phyloP scores from a whole-genome alignment of 2,329 filamentous ascomycete genomes.

The Sporothrix protearum region DNA sequence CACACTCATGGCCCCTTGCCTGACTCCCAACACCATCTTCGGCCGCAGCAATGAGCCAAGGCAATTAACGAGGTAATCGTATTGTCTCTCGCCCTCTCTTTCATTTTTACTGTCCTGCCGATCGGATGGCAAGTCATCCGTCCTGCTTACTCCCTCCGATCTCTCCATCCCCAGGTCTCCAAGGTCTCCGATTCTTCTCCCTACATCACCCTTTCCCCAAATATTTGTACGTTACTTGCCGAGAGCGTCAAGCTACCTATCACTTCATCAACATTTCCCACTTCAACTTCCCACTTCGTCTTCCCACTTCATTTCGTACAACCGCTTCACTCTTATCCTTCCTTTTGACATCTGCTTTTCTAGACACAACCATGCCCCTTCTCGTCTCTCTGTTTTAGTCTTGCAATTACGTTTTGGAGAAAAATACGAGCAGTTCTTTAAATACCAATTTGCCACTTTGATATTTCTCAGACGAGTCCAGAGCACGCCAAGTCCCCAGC shows the following conservation, averaged over 20 bases:
- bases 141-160: neutral
- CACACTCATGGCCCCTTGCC: neutral
- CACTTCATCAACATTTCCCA: neutral
- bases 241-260: no score
- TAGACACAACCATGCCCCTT: neutral
- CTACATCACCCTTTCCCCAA: neutral
- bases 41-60: neutral
- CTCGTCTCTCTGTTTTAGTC: slow-evolving; percentile 2
- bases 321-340: neutral
- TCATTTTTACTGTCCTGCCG: neutral
- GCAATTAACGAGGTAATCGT: neutral
- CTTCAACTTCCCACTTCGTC: neutral
- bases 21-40: neutral
- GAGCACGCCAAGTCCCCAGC: neutral
- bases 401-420: neutral
- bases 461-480: neutral
- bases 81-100: neutral
- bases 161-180: neutral
- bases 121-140: neutral
- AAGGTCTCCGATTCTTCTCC: no score
- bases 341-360: neutral
- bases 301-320: neutral
- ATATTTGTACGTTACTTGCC: neutral
- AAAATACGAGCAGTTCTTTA: neutral
- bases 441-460: neutral